Conservation (phyloP, 2,329 filamentous ascomycete genomes). For the Fusarium clavum region DNA sequence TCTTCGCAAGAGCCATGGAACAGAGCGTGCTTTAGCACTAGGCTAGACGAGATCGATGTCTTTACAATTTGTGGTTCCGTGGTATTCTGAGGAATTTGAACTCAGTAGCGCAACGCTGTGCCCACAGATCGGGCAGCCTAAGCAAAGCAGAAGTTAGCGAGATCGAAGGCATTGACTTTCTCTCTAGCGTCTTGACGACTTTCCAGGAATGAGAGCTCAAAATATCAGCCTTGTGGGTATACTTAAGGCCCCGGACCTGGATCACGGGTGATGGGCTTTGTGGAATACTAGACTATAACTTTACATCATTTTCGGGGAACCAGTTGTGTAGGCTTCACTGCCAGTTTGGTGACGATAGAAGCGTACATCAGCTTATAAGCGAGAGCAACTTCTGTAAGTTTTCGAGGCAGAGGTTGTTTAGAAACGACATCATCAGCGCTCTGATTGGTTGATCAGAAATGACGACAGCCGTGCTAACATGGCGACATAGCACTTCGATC, state of each 20-base stretch:
- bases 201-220: no score
- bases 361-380: not conserved
- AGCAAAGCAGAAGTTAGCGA: not conserved
- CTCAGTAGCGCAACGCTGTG: not conserved
- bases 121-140: not conserved
- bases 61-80: not conserved
- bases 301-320: not conserved
- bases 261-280: no score
- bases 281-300: not conserved
- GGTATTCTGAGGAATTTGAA: not conserved
- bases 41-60: not conserved
- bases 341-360: not conserved
- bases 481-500: slow-evolving; percentile 15
- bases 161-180: not conserved
- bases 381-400: not conserved
- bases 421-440: not conserved
- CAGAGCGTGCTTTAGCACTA: not conserved
- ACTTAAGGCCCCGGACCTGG: no score
- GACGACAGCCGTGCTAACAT: slow-evolving; percentile 31
- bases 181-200: not conserved
- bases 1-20: not conserved
- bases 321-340: not conserved
- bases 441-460: slow-evolving; percentile 6
- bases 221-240: not conserved
- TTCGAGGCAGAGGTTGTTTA: not conserved